Percentiles rank a stretch among this genome's conserved stretches.
These are phyloP conservation scores for Begonia masoniana DNA, from an alignment of 306 rosid species.

Conservation along the genomic window DNA sequence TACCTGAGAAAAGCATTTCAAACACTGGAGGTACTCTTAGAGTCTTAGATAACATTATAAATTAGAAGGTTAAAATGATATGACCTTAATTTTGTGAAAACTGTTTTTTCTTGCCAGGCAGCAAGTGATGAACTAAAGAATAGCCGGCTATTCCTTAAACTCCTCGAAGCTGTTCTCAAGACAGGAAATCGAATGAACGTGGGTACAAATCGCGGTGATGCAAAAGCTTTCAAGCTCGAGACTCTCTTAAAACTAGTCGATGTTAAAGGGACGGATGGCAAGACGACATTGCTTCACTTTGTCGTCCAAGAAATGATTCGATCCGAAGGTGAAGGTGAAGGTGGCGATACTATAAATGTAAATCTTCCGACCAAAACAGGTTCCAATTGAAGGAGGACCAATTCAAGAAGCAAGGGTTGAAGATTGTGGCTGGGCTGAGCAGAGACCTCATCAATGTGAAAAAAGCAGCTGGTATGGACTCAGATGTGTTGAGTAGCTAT, in stretches of 20 bases:
- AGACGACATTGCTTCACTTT: slow-evolving; percentile 90
- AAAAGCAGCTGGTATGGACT: slow-evolving; percentile 98
- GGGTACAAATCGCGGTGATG: slow-evolving; percentile 94
- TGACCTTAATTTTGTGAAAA: not conserved
- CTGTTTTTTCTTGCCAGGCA: slow-evolving; percentile 36
- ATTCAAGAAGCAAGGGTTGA: slow-evolving; percentile 79
- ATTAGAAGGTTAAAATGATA: too few species aligned
- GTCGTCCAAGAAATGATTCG: slow-evolving; percentile 98
- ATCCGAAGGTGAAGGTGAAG: slow-evolving; percentile 71
- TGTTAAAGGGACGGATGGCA: slow-evolving; percentile 96
- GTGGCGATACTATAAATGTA: slow-evolving; percentile 42
- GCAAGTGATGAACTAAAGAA: slow-evolving; percentile 86
- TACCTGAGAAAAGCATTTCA: slow-evolving; percentile 83
- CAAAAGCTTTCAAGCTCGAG: slow-evolving; percentile 85
- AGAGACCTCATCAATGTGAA: slow-evolving; percentile 72
- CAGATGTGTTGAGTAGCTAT: slow-evolving; percentile 83
- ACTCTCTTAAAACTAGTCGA: slow-evolving; percentile 87
- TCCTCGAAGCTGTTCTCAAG: slow-evolving; percentile 95
- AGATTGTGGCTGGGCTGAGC: slow-evolving; percentile 78
- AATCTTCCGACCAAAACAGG: slow-evolving; percentile 29
- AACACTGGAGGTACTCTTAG: slow-evolving; percentile 60
- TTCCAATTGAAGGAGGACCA: slow-evolving; percentile 33
- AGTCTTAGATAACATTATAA: not conserved
- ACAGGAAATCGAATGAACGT: slow-evolving; percentile 99
- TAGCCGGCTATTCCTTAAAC: slow-evolving; percentile 85